Evolutionary conservation across 73 alveolate genomes (phyloP).

Genomic region (Paramecium primaurelia): DNA sequence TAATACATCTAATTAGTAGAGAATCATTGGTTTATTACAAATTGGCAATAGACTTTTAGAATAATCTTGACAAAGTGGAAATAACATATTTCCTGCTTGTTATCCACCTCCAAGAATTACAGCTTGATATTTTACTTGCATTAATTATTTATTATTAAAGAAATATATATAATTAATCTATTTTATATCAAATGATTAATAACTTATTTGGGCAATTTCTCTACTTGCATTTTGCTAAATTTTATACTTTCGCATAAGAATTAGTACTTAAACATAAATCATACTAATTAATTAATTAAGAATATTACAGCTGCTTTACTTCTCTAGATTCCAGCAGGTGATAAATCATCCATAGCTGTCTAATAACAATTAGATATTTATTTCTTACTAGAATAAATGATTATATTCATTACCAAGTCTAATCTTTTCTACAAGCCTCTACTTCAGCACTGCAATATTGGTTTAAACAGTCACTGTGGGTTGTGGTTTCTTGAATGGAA

Average conservation of each 20-base stretch:
- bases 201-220: background rate
- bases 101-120: background rate
- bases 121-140: background rate
- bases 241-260: background rate
- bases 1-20: background rate
- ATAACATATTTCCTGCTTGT: background rate
- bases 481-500: background rate
- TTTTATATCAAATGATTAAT: background rate
- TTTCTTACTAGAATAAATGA: background rate
- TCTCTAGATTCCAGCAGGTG: background rate
- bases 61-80: background rate
- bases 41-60: background rate
- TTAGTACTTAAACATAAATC: background rate
- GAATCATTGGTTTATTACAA: conserved; percentile 2
- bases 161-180: background rate
- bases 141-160: background rate
- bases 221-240: background rate
- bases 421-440: background rate
- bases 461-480: background rate
- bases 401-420: background rate
- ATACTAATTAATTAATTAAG: background rate
- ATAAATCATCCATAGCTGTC: background rate
- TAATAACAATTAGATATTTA: background rate
- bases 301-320: background rate
- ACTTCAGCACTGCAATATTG: background rate